Conservation (phyloP, 2,329 filamentous ascomycete genomes). For the Ophiostoma piceae region DNA sequence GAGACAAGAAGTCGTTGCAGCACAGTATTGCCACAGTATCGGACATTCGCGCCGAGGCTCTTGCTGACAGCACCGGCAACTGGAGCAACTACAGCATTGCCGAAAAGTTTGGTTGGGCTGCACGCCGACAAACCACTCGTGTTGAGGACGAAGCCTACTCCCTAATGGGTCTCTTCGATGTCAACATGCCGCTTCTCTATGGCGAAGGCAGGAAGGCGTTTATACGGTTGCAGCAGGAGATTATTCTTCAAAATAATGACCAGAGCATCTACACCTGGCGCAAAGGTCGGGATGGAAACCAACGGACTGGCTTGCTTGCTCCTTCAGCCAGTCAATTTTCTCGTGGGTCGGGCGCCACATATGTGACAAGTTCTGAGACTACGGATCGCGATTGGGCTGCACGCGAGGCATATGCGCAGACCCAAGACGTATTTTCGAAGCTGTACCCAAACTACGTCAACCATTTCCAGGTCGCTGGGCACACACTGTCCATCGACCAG, state of each 20-base stretch:
- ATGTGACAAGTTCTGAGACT: background rate
- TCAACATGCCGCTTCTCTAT: background rate
- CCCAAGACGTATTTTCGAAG: background rate
- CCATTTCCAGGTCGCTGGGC: background rate
- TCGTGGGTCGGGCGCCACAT: background rate
- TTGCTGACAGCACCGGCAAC: background rate
- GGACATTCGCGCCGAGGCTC: background rate
- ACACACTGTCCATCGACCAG: background rate
- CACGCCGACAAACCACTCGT: background rate
- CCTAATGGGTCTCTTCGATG: background rate
- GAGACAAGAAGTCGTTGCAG: background rate
- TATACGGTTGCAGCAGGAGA: background rate
- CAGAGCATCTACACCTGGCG: background rate
- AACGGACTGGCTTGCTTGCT: background rate
- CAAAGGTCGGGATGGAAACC: background rate
- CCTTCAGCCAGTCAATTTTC: background rate
- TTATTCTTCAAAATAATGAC: background rate
- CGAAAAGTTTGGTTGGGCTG: background rate
- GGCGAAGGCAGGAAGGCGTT: constrained; percentile 2
- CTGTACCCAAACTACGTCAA: background rate
- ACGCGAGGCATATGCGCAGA: background rate
- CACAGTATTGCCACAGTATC: background rate
- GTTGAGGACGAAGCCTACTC: background rate
- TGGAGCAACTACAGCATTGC: background rate
- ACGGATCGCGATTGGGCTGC: background rate